Conservation (phyloP, 78 protist genomes). For the Dictyostelium capitatum region DNA sequence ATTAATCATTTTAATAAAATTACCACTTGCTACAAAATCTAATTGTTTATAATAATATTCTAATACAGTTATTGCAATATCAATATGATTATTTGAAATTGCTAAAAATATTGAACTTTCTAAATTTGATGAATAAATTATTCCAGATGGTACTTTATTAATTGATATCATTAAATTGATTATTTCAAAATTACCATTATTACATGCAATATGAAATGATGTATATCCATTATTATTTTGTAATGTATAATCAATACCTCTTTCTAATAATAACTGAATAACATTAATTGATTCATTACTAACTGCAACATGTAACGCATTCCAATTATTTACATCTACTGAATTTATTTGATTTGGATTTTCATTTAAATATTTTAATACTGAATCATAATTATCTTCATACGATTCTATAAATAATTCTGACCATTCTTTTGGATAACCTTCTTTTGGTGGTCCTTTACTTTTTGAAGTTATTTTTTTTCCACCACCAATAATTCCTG, state of each 20-base stretch:
- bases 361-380: background rate
- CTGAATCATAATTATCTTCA: background rate
- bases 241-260: slow-evolving; percentile 2
- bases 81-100: slow-evolving; percentile 19
- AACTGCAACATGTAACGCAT: slow-evolving; percentile 36
- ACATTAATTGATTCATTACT: background rate
- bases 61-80: background rate
- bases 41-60: too few species aligned
- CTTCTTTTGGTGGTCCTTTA: too few species aligned
- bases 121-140: background rate
- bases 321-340: slow-evolving; percentile 34
- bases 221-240: slow-evolving; percentile 67
- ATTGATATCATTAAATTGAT: background rate
- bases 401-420: too few species aligned
- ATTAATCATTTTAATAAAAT: background rate
- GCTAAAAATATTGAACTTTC: slow-evolving; percentile 40
- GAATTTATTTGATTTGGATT: background rate
- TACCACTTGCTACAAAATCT: background rate
- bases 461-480: too few species aligned
- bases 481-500: too few species aligned
- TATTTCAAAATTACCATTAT: slow-evolving; percentile 54
- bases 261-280: background rate
- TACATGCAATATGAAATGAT: slow-evolving; percentile 47
- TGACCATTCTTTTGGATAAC: too few species aligned
- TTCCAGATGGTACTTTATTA: background rate